Evolutionary conservation across 2,329 filamentous ascomycete species (phyloP), one percentile per base, ranked within the genome.

Genomic region (Cladosporium sp.): DNA sequence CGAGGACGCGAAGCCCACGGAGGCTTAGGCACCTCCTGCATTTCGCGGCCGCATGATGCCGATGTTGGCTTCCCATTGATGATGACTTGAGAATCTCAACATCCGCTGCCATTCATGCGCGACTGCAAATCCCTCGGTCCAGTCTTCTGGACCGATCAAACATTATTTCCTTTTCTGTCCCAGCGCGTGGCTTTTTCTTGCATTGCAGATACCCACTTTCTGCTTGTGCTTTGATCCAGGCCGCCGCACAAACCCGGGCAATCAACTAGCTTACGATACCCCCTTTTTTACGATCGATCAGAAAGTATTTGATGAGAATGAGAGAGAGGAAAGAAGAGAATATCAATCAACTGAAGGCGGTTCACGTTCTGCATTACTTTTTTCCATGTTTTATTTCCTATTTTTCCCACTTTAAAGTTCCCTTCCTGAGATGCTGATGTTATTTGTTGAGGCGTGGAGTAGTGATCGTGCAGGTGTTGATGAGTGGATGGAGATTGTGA

Each of bases 1-100:
- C 36, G 64, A 64, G 57, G 65, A 64, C 57, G 59, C 56, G 50
- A 61, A 60, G 57, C 59, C 62, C 41, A 49, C 55, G 11, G 57
- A 63, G 60, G 62, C 62, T 50, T 63, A 63, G 59, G 62, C 54
- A 53, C 54, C 56, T 50, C 40, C 36, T 24, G 37, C 37, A 12
- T 41, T 48, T 34, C 45, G 45, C 45, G 45, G 36, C 29, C 45
- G 37, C 19, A 41, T 34, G 37, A 36, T 32, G 45, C 27, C 44
- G 34, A 39, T 34, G 37, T 40, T 41, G 27, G 45, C 36, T 20
- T 17, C 45, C 24, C 37, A 40, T 17, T 48, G 37, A n/a, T n/a
- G n/a, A n/a, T n/a, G n/a, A 48, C 37, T n/a, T 32, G 13, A 17
- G 2, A n/a, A 36, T 19, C 4, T 27, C 18, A n/a, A n/a, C n/a